A percentile compares a stretch with the other conserved stretches of the same genome.
These are phyloP conservation scores for Evernia prunastri DNA, from an alignment of 495 filamentous ascomycete species.

Conservation along the genomic window DNA sequence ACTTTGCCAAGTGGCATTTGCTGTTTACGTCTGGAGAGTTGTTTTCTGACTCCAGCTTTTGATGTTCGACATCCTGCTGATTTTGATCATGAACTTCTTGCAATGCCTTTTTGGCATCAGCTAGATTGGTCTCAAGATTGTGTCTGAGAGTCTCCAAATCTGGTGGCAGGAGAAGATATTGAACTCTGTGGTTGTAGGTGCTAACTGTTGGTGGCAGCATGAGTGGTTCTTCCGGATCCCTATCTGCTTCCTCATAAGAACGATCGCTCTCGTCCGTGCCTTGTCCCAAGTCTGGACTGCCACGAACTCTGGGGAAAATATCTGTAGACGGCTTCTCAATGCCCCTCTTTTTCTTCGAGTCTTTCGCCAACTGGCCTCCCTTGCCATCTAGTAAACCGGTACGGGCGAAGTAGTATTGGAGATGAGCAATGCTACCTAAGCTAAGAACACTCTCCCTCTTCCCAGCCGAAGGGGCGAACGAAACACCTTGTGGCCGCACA, in stretches of 20 bases:
- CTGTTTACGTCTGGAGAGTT: constrained; percentile 28
- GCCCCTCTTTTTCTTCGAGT: constrained; percentile 49
- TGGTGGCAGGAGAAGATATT: constrained; percentile 80
- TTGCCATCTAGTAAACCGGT: constrained; percentile 92
- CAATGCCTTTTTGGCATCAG: constrained; percentile 59
- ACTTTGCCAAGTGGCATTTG: constrained; percentile 20
- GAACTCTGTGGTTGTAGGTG: constrained; percentile 86
- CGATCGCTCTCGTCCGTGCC: constrained; percentile 52
- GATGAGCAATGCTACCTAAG: constrained; percentile 89
- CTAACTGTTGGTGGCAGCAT: constrained; percentile 95
- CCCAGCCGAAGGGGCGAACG: constrained; percentile 84
- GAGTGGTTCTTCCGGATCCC: constrained; percentile 53
- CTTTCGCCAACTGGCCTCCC: constrained; percentile 73
- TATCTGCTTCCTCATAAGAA: constrained; percentile 42
- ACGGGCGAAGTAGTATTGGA: constrained; percentile 96
- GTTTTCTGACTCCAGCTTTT: constrained; percentile 30
- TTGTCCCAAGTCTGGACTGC: constrained; percentile 28
- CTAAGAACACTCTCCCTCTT: constrained; percentile 91
- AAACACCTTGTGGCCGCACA: constrained; percentile 81
- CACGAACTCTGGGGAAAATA: constrained; percentile 13
- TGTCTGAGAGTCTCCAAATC: constrained; percentile 68
- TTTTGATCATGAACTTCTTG: constrained; percentile 35
- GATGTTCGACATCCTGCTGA: constrained; percentile 28
- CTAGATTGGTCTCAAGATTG: constrained; percentile 63
- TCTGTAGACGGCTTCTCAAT: constrained; percentile 5